Conservation (phyloP, 805 yeast genomes). For the Kuraishia molischiana region DNA sequence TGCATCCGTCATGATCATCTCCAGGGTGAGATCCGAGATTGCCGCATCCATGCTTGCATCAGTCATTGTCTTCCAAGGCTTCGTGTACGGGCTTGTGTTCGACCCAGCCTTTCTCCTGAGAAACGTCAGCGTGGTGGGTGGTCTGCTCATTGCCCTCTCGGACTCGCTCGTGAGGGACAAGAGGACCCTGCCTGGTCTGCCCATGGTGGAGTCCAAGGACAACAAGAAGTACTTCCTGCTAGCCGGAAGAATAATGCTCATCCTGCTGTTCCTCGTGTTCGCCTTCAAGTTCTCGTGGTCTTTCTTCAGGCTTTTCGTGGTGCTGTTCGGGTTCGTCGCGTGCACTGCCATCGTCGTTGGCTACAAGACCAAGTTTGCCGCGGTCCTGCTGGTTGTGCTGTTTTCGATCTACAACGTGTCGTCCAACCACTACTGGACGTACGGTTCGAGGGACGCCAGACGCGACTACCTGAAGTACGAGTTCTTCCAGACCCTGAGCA, state of each 20-base stretch:
- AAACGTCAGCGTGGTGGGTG: constrained; percentile 87
- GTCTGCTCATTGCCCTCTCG: constrained; percentile 75
- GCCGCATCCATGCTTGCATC: constrained; percentile 62
- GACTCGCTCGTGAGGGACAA: constrained; percentile 77
- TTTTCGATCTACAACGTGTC: constrained; percentile 68
- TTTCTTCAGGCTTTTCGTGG: constrained; percentile 49
- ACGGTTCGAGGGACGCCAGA: constrained; percentile 57
- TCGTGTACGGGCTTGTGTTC: constrained; percentile 78
- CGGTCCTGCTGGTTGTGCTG: constrained; percentile 57
- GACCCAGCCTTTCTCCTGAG: constrained; percentile 78
- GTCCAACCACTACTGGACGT: constrained; percentile 85
- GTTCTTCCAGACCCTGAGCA: constrained; percentile 88
- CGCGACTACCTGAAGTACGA: constrained; percentile 89
- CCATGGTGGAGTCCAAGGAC: constrained; percentile 63
- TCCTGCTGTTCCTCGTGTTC: constrained; percentile 78
- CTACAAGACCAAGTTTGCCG: constrained; percentile 85
- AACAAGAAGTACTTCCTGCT: constrained; percentile 71
- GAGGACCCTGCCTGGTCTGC: constrained; percentile 65
- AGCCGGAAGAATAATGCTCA: constrained; percentile 81
- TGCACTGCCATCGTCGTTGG: constrained; percentile 83
- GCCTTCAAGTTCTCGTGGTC: constrained; percentile 72
- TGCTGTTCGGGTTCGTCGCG: constrained; percentile 57
- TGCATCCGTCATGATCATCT: constrained; percentile 64
- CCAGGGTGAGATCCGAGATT: constrained; percentile 55
- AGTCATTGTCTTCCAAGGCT: constrained; percentile 75